Conservation (phyloP, 768 basidiomycete genomes). For the Agaricus sinodeliciosus region DNA sequence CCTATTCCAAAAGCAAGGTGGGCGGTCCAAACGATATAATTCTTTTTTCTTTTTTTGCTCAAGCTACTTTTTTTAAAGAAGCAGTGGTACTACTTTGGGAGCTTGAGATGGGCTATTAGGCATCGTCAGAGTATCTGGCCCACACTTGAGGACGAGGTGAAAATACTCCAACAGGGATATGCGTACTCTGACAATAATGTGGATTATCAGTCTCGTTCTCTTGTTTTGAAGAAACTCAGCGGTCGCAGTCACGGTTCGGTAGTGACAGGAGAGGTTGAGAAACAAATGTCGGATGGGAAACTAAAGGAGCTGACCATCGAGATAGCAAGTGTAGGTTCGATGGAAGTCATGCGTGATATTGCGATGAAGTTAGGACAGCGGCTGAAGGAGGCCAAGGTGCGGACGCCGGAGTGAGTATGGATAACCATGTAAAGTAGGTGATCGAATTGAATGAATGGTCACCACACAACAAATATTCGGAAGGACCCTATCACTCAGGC, state of each 20-base stretch:
- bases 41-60: too few relatives aligned
- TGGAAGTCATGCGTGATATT: slow-evolving; percentile 8
- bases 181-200: slow-evolving; percentile 1
- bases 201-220: slow-evolving; percentile 12
- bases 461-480: not conserved
- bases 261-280: slow-evolving; percentile 26
- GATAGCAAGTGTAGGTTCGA: slow-evolving; percentile 15
- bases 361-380: not conserved
- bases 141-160: slow-evolving; percentile 27
- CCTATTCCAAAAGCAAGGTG: slow-evolving; percentile 39
- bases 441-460: too few relatives aligned
- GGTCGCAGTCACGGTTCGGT: slow-evolving; percentile 27
- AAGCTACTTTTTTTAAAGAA: slow-evolving; percentile 21
- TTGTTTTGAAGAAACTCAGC: slow-evolving; percentile 27
- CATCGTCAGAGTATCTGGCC: slow-evolving; percentile 30
- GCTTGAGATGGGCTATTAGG: slow-evolving; percentile 34
- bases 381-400: not conserved
- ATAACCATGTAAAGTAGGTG: not conserved
- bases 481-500: not conserved
- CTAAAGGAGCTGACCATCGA: slow-evolving; percentile 41
- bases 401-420: not conserved
- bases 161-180: not conserved
- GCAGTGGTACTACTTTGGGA: slow-evolving; percentile 46
- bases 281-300: slow-evolving; percentile 30
- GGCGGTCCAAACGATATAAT: slow-evolving; percentile 2